These are phyloP conservation scores for Arctium minus DNA, from an alignment of 129 eudicot genomes.

Conservation along the genomic window DNA sequence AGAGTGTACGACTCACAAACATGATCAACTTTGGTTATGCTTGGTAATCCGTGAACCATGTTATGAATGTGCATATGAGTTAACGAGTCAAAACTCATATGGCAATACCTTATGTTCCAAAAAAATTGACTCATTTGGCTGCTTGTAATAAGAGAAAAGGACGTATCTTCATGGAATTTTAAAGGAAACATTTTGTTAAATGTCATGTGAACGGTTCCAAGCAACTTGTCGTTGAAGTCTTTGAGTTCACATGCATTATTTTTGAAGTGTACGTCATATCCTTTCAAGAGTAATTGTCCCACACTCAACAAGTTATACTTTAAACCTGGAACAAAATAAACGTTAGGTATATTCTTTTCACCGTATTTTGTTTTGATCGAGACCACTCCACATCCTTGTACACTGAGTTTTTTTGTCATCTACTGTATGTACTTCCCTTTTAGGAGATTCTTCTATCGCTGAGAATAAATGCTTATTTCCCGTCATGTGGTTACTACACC, in stretches of 20 bases:
- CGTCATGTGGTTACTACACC: not conserved
- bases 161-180: not conserved
- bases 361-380: not conserved
- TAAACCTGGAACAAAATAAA: not conserved
- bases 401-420: not conserved
- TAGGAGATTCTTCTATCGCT: not conserved
- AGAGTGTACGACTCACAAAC: not conserved
- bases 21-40: not conserved
- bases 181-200: not conserved
- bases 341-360: not conserved
- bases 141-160: not conserved
- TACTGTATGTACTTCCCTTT: not conserved
- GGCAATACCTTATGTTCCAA: not conserved
- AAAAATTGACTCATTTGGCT: no score
- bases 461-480: not conserved
- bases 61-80: not conserved
- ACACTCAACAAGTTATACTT: not conserved
- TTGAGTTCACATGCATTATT: not conserved
- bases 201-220: not conserved
- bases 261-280: not conserved
- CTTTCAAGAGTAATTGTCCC: not conserved
- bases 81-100: not conserved
- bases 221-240: not conserved
- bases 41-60: not conserved
- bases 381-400: not conserved